Conservation (phyloP, 2,329 filamentous ascomycete genomes). For the Fusarium luffae region DNA sequence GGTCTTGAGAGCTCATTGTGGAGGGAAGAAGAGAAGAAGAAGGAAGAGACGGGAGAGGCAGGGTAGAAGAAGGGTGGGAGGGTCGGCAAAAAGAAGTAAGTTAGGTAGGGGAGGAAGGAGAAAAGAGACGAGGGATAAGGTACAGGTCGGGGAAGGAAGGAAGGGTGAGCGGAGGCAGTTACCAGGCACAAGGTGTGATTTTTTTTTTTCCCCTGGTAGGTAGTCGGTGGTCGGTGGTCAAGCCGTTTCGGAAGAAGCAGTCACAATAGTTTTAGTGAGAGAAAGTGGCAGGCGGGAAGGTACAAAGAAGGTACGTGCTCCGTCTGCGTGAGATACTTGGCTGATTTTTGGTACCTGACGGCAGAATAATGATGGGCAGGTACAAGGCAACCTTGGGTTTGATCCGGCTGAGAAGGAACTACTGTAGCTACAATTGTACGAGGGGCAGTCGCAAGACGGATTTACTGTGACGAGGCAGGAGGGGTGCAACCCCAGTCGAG, state of each 20-base stretch:
- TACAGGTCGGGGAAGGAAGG: conserved; percentile 35
- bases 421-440: conserved; percentile 2
- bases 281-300: conserved; percentile 35
- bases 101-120: conserved; percentile 43
- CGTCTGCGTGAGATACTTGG: conserved; percentile 28
- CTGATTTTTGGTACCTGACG: conserved; percentile 31
- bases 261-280: conserved; percentile 22
- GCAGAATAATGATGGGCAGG: conserved; percentile 34
- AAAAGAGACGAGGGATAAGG: conserved; percentile 41
- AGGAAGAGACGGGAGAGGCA: conserved; percentile 44
- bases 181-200: conserved; percentile 40
- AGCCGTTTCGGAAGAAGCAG: conserved; percentile 25
- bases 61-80: conserved; percentile 43
- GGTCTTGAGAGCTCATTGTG: conserved; percentile 50
- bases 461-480: conserved; percentile 35
- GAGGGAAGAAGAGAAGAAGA: conserved; percentile 45
- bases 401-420: conserved; percentile 28
- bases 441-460: conserved; percentile 30
- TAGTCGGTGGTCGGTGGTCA: conserved; percentile 34
- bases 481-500: conserved; percentile 34
- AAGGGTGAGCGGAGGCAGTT: conserved; percentile 40
- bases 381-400: conserved; percentile 28
- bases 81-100: conserved; percentile 48
- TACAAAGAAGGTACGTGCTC: conserved; percentile 38
- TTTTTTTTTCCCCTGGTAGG: conserved; percentile 29